Percentiles rank a stretch among this genome's conserved stretches.
phyloP scores from a whole-genome alignment of 2,329 filamentous ascomycete genomes.

The Capronia americana region DNA sequence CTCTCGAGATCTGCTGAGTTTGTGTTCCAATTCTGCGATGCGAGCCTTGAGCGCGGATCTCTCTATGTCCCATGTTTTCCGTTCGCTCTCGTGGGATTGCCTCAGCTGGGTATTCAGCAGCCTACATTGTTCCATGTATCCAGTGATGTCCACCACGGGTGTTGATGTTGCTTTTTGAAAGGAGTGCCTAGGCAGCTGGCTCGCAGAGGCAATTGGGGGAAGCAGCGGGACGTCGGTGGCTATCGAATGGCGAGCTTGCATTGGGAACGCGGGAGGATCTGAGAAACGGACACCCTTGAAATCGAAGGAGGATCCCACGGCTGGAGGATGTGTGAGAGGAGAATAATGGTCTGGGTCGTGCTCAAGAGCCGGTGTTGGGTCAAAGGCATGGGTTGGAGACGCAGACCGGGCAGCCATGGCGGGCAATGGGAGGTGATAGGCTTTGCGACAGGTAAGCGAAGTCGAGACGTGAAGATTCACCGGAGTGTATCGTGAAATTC shows the following conservation, averaged over 20 bases:
- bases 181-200: slow-evolving; percentile 35
- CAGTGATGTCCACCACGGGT: slow-evolving; percentile 41
- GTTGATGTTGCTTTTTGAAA: slow-evolving; percentile 36
- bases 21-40: slow-evolving; percentile 51
- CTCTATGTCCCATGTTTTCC: slow-evolving; percentile 54
- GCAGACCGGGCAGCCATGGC: slow-evolving; percentile 36
- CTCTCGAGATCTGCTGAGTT: slow-evolving; percentile 40
- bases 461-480: not conserved
- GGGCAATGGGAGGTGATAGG: not conserved
- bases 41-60: slow-evolving; percentile 49
- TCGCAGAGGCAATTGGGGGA: slow-evolving; percentile 40
- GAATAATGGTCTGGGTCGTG: slow-evolving; percentile 37
- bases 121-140: slow-evolving; percentile 52
- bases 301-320: slow-evolving; percentile 10
- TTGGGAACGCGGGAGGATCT: slow-evolving; percentile 43
- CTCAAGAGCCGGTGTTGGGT: slow-evolving; percentile 38
- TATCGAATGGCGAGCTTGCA: slow-evolving; percentile 49
- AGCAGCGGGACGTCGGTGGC: slow-evolving; percentile 46
- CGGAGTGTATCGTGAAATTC: not conserved
- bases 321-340: slow-evolving; percentile 28
- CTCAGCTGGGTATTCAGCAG: slow-evolving; percentile 51
- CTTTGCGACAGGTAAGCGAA: not conserved
- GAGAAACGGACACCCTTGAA: slow-evolving; percentile 54
- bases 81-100: slow-evolving; percentile 50
- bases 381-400: slow-evolving; percentile 37